Base-by-base conservation (phyloP, 2,329 filamentous ascomycete genomes). In the Huntiella moniliformis region DNA sequence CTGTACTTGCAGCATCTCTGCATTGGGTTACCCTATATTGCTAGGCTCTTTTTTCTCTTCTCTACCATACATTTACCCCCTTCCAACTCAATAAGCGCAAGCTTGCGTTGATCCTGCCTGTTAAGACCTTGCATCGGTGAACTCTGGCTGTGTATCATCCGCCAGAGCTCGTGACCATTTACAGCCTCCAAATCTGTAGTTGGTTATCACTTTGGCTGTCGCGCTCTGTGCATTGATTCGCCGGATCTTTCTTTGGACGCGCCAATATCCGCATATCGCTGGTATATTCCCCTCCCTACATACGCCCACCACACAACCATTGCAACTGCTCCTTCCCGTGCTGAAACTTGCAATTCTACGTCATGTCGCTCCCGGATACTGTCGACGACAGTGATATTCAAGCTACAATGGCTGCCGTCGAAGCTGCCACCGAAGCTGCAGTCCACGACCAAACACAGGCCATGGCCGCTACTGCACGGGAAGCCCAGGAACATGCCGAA, bases 281-380 rank as follows among this genome's bases (percentile, higher is more conserved):
- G 22, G 22, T 28, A 28, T 8, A 28, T 28, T 8, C 22, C 22
- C 22, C 6, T 28, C 8, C 22, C 16, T 39, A 8, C 45, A 44
- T 44, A 51, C 52, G 50, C 47, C 50, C 51, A 49, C 50, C 47
- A 44, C 52, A 51, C 54, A 49, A 50, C 54, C 63, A 74, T 74
- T 70, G 67, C 68, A 59, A 68, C 70, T 53, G 67, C 22, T 28
- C 22, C 6, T 28, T 28, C 22, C 22, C 22, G 22, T 28, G 22
- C 22, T 28, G 22, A 5, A 28, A 28, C 22, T 28, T 28, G 22
- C 22, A 28, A 28, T 28, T 28, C 6, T 28, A 28, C 35, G 37
- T 44, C 15, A 40, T 50, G 31, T 31, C 46, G 13, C 44, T 50
- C 12, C 43, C 47, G 5, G 64, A 67, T 55, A 67, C 63, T 56